phyloP scores from a whole-genome alignment of 352 stramenopile genomes.

The Phytophthora pinifolia region DNA sequence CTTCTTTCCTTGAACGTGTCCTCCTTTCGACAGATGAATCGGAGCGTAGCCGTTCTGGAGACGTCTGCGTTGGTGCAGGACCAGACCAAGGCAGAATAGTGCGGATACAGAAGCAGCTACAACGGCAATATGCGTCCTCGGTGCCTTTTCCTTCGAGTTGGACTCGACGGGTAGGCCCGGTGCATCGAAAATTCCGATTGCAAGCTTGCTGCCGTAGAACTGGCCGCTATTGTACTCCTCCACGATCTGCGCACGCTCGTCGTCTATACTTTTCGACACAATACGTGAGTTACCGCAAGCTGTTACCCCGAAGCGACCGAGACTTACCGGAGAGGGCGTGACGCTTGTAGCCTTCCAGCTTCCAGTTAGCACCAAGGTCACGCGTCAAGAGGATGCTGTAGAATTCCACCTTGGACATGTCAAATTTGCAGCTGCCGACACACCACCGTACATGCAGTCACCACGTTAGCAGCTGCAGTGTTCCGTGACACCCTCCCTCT shows the following conservation, averaged over 20 bases:
- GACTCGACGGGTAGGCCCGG: slow-evolving; percentile 39
- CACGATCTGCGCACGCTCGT: slow-evolving; percentile 56
- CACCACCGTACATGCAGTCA: neutral
- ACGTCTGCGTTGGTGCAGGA: slow-evolving; percentile 56
- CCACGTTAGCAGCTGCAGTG: neutral
- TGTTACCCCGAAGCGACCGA: neutral
- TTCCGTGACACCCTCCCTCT: too few relatives aligned
- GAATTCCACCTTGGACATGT: slow-evolving; percentile 62
- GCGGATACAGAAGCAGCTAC: slow-evolving; percentile 47
- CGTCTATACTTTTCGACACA: slow-evolving; percentile 25
- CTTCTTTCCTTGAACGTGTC: slow-evolving; percentile 42
- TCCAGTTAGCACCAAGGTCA: slow-evolving; percentile 33
- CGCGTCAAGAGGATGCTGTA: slow-evolving; percentile 64
- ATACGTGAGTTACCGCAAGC: neutral
- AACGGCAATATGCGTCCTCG: slow-evolving; percentile 36
- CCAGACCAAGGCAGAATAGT: slow-evolving; percentile 46
- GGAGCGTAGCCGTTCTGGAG: slow-evolving; percentile 67
- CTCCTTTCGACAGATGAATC: slow-evolving; percentile 45
- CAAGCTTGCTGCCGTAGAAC: slow-evolving; percentile 65
- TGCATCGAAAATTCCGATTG: slow-evolving; percentile 60
- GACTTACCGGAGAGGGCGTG: slow-evolving; percentile 50
- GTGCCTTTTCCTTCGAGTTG: slow-evolving; percentile 30
- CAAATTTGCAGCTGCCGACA: slow-evolving; percentile 48
- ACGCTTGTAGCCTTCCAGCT: slow-evolving; percentile 59
- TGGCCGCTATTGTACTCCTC: slow-evolving; percentile 54